These are phyloP conservation scores for Wickerhamiella infanticola DNA, from an alignment of 1,139 yeast genomes.

Conservation along the genomic window DNA sequence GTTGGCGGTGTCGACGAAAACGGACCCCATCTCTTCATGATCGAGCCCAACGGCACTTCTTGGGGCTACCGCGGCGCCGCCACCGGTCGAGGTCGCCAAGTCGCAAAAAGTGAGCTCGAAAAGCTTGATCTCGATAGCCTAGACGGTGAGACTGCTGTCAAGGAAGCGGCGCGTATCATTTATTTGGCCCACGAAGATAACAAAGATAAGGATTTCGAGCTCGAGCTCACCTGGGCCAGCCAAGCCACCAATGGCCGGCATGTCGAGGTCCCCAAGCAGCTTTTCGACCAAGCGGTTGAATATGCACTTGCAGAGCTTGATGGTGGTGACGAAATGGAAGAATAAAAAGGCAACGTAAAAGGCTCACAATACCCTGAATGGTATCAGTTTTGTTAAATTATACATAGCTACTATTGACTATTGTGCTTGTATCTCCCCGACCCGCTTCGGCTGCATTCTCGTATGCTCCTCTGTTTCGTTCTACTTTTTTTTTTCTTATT, in stretches of 20 bases:
- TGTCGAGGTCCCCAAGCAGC: slow-evolving; percentile 58
- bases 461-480: no score
- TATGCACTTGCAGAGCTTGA: slow-evolving; percentile 70
- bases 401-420: no score
- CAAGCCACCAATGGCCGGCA: slow-evolving; percentile 70
- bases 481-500: no score
- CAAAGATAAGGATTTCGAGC: slow-evolving; percentile 91
- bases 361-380: no score
- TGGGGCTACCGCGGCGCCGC: slow-evolving; percentile 99
- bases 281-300: slow-evolving; percentile 67
- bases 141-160: slow-evolving; percentile 67
- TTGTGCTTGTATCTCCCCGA: no score
- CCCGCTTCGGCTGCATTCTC: no score
- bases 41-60: slow-evolving; percentile 91
- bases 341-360: not conserved
- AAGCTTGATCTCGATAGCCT: slow-evolving; percentile 63
- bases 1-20: slow-evolving; percentile 77
- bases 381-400: no score
- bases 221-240: slow-evolving; percentile 85
- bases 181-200: slow-evolving; percentile 93
- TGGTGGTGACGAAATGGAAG: slow-evolving; percentile 37
- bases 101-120: slow-evolving; percentile 91
- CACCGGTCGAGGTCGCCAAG: slow-evolving; percentile 93
- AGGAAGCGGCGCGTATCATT: slow-evolving; percentile 85
- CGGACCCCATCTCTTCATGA: slow-evolving; percentile 76